Conservation (phyloP, 129 eudicot genomes). For the Cynara cardunculus region DNA sequence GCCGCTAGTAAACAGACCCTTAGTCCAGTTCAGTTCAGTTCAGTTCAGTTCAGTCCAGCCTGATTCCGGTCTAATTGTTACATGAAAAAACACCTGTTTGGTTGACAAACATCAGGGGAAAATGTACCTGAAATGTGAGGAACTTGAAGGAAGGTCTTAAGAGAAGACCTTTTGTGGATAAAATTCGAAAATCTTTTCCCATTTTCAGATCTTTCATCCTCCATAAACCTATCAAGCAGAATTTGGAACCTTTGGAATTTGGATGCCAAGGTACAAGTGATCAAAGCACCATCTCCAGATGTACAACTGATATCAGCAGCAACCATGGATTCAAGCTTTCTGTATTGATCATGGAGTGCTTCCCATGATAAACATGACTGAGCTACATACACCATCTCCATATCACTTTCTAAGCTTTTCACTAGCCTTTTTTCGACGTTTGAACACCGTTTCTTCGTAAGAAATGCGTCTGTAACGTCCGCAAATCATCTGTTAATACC, state of each 20-base stretch:
- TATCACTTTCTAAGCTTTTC: slow-evolving; percentile 51
- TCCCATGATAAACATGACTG: slow-evolving; percentile 75
- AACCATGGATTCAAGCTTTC: slow-evolving; percentile 40
- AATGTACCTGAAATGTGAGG: slow-evolving; percentile 51
- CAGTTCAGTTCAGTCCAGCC: background rate
- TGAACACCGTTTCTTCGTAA: slow-evolving; percentile 7
- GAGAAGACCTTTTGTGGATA: slow-evolving; percentile 41
- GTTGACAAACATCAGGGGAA: too few species aligned
- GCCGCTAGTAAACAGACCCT: too few species aligned
- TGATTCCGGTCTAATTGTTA: background rate
- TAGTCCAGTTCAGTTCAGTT: too few species aligned
- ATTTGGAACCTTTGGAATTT: slow-evolving; percentile 58
- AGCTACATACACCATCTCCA: slow-evolving; percentile 68
- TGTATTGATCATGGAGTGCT: slow-evolving; percentile 51
- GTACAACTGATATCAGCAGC: slow-evolving; percentile 20
- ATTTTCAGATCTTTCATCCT: slow-evolving; percentile 40
- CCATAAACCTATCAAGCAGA: slow-evolving; percentile 62
- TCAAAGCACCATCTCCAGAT: slow-evolving; percentile 28
- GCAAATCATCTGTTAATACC: background rate
- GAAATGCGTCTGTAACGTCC: slow-evolving; percentile 21
- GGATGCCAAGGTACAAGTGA: slow-evolving; percentile 23
- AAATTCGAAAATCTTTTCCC: slow-evolving; percentile 39
- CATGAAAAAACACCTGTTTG: background rate
- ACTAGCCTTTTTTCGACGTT: slow-evolving; percentile 36
- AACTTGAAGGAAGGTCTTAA: slow-evolving; percentile 50